Conservation (phyloP, 208 protist species). For the Acanthamoeba royreba region DNA sequence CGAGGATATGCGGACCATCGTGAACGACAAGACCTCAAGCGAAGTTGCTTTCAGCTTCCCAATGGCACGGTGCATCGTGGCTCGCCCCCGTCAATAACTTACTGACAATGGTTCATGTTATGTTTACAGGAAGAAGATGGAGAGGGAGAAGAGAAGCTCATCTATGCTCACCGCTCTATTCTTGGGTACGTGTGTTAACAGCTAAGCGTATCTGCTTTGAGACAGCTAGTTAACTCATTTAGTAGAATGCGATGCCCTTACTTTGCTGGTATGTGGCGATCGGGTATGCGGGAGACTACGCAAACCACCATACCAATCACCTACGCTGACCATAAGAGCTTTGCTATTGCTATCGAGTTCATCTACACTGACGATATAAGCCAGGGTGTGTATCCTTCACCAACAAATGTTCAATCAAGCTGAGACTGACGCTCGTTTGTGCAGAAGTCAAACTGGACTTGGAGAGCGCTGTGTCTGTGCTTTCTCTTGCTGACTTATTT, state of each 20-base stretch:
- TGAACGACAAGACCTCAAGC: background rate
- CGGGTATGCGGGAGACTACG: background rate
- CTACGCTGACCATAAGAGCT: background rate
- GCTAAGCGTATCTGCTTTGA: too few relatives aligned
- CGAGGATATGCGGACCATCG: background rate
- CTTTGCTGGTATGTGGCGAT: background rate
- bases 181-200: too few relatives aligned
- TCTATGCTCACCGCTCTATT: background rate
- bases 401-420: background rate
- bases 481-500: background rate
- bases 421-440: background rate
- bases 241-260: background rate
- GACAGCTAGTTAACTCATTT: too few relatives aligned
- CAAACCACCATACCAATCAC: background rate
- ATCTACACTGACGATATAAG: background rate
- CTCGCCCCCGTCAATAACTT: background rate
- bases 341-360: background rate
- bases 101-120: background rate
- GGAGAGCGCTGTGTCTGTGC: background rate
- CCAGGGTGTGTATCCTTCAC: background rate
- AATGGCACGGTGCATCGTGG: too few relatives aligned
- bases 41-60: background rate
- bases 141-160: background rate
- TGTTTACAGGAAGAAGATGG: background rate
- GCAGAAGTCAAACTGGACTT: background rate